Evolutionary conservation across 345 rosid species (phyloP).

Genomic region (Arabidopsis arenosa): DNA sequence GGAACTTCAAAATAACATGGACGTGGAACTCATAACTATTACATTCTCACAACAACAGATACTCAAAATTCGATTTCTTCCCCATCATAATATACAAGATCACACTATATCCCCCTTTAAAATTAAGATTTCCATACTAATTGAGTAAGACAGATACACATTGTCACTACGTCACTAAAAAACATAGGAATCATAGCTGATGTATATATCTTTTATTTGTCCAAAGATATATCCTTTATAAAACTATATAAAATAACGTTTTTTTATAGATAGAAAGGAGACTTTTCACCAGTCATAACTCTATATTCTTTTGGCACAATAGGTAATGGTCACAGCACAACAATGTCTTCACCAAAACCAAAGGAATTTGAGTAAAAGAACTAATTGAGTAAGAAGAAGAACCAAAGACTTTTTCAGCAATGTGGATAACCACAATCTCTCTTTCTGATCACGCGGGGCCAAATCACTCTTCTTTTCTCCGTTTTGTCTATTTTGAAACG

Average conservation of each 20-base stretch:
- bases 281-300: not conserved
- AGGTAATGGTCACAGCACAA: constrained; percentile 14
- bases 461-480: constrained; percentile 30
- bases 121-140: too few species aligned
- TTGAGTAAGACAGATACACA: too few species aligned
- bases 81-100: too few species aligned
- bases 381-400: constrained; percentile 32
- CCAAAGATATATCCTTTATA: too few species aligned
- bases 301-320: constrained; percentile 3
- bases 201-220: too few species aligned
- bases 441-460: constrained; percentile 18
- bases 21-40: not conserved
- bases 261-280: not conserved
- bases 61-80: not conserved
- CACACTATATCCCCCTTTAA: too few species aligned
- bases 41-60: not conserved
- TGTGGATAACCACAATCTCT: constrained; percentile 39
- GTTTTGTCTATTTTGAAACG: constrained; percentile 25
- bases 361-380: not conserved
- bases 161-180: too few species aligned
- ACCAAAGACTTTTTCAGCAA: constrained; percentile 37
- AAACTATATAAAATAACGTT: not conserved
- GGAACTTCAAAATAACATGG: not conserved
- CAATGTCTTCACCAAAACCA: constrained; percentile 41
- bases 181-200: too few species aligned